Evolutionary conservation across 352 stramenopile species (phyloP), one percentile per base, ranked within the genome.

Genomic region (Albugo candida): DNA sequence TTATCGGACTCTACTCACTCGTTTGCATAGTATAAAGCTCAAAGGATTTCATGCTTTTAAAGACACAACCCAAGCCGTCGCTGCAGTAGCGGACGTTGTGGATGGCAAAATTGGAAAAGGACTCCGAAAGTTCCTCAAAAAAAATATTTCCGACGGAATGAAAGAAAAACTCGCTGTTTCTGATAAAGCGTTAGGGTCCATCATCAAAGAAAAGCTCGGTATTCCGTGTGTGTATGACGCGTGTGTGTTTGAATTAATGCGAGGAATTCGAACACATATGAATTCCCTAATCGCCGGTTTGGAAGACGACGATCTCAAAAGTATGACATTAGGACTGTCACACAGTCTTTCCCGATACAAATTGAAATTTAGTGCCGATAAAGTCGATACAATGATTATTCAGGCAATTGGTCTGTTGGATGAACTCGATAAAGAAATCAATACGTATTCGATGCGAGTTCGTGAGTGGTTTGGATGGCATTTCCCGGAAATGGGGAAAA

Each of bases 351-450:
- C 82, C 42, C 81, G 95, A 45, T 99, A 99, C 75, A 99, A 99
- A 79, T 83, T 99, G 60, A 99, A 99, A 80, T 99, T 99, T 55
- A 97, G 80, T 52, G 89, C 95, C 11, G 95, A 99, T 65, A 99
- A 99, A 77, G 81, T 99, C 11, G 96, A 99, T 78, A 99, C 94
- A 31, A 99, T 99, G 96, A 97, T 99, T 46, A 92, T 99, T 48
- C 96, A 99, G 78, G 94, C 96, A 13, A 98, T 99, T 46, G 93
- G 93, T 12, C 70, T 99, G 41, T 70, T 99, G 13, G 96, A 99
- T 72, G 95, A 99, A 64, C 77, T 99, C 13, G 96, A 99, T 81
- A 99, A 99, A 81, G 96, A 99, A 71, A 98, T 99, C 69, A 99
- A 99, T 76, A 99, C 94, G 52, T 99, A 99, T 76, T 96, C 96